Conservation (phyloP, 495 filamentous ascomycete species). For the Aspergillus haitiensis region DNA sequence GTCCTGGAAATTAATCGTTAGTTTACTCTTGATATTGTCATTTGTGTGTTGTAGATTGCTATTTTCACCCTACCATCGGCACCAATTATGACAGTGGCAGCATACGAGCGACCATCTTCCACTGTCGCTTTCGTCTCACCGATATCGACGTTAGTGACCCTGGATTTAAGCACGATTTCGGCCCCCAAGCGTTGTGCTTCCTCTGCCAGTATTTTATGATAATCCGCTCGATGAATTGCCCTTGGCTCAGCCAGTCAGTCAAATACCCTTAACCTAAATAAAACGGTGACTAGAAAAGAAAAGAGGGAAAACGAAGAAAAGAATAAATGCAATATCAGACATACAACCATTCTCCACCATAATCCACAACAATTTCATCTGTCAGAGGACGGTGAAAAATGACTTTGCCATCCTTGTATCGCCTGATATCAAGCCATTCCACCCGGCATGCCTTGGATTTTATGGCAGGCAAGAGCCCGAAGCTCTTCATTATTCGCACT, state of each 20-base stretch:
- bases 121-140: neutral
- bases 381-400: neutral
- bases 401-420: neutral
- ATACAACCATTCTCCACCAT: slow-evolving; percentile 1
- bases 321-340: too few species aligned
- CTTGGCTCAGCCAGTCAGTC: neutral
- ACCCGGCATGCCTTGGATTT: neutral
- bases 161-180: neutral
- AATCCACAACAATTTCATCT: neutral
- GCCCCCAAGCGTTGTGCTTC: neutral
- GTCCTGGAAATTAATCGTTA: neutral
- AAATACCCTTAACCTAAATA: neutral
- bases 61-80: neutral
- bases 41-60: neutral
- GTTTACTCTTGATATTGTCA: neutral
- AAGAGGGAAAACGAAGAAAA: too few species aligned
- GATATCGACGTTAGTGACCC: neutral
- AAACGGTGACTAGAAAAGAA: neutral
- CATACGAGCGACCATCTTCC: neutral
- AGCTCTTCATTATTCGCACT: neutral
- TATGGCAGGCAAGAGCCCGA: neutral
- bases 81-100: neutral
- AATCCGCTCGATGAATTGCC: neutral
- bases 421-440: neutral
- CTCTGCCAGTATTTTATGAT: neutral